Percentiles rank a stretch among this genome's conserved stretches.
These are phyloP conservation scores for Cutaneotrichosporon cyanovorans DNA, from an alignment of 1,284 basidiomycete genomes.

Conservation along the genomic window DNA sequence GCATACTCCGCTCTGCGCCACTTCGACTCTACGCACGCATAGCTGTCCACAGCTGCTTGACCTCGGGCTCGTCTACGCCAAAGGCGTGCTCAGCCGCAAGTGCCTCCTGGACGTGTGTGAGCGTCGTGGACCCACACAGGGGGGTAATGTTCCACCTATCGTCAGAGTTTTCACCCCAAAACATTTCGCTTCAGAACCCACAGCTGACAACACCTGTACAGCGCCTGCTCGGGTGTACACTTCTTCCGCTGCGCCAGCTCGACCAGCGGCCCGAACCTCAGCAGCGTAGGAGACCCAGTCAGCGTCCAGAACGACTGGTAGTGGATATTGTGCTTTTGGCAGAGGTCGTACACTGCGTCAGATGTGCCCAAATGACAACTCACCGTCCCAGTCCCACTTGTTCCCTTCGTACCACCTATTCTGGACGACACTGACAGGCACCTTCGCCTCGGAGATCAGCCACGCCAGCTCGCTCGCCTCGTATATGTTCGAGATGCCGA, in stretches of 20 bases:
- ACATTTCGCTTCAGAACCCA: slow-evolving; percentile 11
- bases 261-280: slow-evolving; percentile 50
- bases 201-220: slow-evolving; percentile 60
- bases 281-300: slow-evolving; percentile 61
- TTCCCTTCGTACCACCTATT: slow-evolving; percentile 76
- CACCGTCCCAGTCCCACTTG: slow-evolving; percentile 58
- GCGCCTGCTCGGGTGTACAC: slow-evolving; percentile 57
- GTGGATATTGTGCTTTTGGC: slow-evolving; percentile 52
- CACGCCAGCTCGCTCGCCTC: slow-evolving; percentile 54
- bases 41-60: slow-evolving; percentile 16
- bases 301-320: slow-evolving; percentile 87
- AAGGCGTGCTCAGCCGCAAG: slow-evolving; percentile 50
- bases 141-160: slow-evolving; percentile 38
- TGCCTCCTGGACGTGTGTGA: slow-evolving; percentile 58
- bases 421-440: slow-evolving; percentile 64
- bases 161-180: no score
- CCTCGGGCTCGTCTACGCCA: slow-evolving; percentile 38
- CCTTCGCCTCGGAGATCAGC: slow-evolving; percentile 47
- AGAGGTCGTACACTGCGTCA: slow-evolving; percentile 32
- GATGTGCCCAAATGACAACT: slow-evolving; percentile 5
- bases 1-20: no score
- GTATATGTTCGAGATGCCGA: slow-evolving; percentile 72
- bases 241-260: slow-evolving; percentile 49
- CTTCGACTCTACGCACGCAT: slow-evolving; percentile 13
- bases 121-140: slow-evolving; percentile 32